Percentiles rank a stretch among this genome's conserved stretches.
Evolutionary conservation across 805 yeast genomes (phyloP).

Genomic region (Metschnikowia lochheadii): DNA sequence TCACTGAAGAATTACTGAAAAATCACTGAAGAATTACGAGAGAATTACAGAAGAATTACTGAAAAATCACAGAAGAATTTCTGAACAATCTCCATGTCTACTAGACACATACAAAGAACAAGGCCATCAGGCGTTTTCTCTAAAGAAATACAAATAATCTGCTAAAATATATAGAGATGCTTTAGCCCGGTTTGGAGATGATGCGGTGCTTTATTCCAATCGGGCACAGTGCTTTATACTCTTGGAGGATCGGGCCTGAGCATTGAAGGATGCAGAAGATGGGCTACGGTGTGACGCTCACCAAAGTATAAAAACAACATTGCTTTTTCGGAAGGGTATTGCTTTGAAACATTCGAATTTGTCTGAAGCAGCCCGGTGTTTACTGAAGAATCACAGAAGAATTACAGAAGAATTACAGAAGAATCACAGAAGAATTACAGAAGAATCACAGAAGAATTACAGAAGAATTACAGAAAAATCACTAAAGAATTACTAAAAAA

Average conservation of each 20-base stretch:
- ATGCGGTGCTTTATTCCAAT: slow-evolving; percentile 62
- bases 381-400: too few relatives aligned
- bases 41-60: too few relatives aligned
- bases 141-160: slow-evolving; percentile 46
- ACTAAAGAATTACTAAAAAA: too few relatives aligned
- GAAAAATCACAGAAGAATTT: too few relatives aligned
- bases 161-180: slow-evolving; percentile 54
- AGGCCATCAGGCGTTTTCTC: slow-evolving; percentile 54
- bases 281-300: slow-evolving; percentile 41
- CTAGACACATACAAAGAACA: slow-evolving; percentile 32
- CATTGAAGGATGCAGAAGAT: slow-evolving; percentile 44
- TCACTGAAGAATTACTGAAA: too few relatives aligned
- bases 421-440: too few relatives aligned
- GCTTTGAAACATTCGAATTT: slow-evolving; percentile 32
- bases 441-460: too few relatives aligned
- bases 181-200: slow-evolving; percentile 41
- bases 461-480: too few relatives aligned
- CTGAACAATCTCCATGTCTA: too few relatives aligned
- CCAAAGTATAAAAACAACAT: slow-evolving; percentile 38
- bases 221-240: slow-evolving; percentile 63
- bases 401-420: too few relatives aligned
- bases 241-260: slow-evolving; percentile 45
- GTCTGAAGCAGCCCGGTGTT: slow-evolving; percentile 23
- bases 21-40: too few relatives aligned
- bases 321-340: slow-evolving; percentile 48